Base-by-base conservation (phyloP, 129 eudicot genomes). In the Tanacetum coccineum region DNA sequence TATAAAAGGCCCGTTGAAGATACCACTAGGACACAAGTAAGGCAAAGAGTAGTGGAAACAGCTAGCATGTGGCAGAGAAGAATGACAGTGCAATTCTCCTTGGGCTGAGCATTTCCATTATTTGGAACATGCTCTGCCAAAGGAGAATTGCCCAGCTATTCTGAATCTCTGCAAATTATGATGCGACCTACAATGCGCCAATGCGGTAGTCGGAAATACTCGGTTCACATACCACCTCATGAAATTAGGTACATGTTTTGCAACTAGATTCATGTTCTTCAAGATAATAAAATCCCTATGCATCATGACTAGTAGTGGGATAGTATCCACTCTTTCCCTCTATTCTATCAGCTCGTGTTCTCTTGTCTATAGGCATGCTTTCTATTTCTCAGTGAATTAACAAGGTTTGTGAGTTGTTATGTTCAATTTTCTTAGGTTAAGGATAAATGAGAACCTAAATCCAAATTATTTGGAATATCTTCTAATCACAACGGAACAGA, bases 71-170 rank as follows among this genome's bases (percentile, higher is more conserved):
- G 64, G 76, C 19, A 70, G 83, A 70, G 81, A 74, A 71, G 83
- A 81, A 82, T 82, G 61, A 77, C 81, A 74, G 83, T 4, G 81
- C 73, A 26, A 48, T 86, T 86, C 88, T 82, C 85, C 87, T 68
- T 67, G 65, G 83, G 91, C 87, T 82, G 79, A 78, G 59, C 39
- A 36, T 20, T 59, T 9, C 11, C 55, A 18, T 30, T 47, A 53
- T 14, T 72, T 67, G 44, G 57, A 64, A 18, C 26, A 17, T 47
- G 17, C 66, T 82, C 75, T 79, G 85, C 87, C 85, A 80, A 84
- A 84, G 89, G 85, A 80, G 89, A 80, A 68, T 83, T 80, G 63
- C 63, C 63, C 63, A 22, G 63, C 63, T 12, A 58, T 58, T 58
- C 63, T 58, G 14, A 13, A 13, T 12, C 63, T 58, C 63, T 58